phyloP scores from a whole-genome alignment of 352 stramenopile genomes.

The Phytophthora citrophthora region DNA sequence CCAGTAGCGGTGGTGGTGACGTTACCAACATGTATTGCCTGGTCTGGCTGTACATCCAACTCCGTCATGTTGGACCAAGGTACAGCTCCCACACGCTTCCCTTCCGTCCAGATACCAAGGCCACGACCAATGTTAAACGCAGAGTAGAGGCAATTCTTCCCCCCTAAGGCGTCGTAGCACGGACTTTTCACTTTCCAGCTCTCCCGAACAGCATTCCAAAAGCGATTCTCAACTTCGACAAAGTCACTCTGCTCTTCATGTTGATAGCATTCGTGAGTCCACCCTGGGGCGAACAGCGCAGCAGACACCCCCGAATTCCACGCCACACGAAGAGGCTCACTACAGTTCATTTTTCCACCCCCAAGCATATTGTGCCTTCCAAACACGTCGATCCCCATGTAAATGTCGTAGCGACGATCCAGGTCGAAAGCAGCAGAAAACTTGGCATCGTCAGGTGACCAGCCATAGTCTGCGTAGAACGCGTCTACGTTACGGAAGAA shows the following conservation, averaged over 20 bases:
- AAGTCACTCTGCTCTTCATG: constrained; percentile 38
- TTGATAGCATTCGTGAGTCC: constrained; percentile 46
- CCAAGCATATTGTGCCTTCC: constrained; percentile 46
- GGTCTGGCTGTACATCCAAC: constrained; percentile 41
- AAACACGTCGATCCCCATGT: constrained; percentile 67
- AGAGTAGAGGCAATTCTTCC: constrained; percentile 43
- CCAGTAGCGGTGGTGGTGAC: constrained; percentile 30
- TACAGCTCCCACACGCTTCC: constrained; percentile 7
- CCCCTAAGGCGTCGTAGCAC: constrained; percentile 44
- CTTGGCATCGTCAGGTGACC: constrained; percentile 47
- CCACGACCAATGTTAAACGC: constrained; percentile 47
- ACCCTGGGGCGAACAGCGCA: constrained; percentile 45
- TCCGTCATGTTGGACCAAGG: constrained; percentile 46
- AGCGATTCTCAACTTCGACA: constrained; percentile 36
- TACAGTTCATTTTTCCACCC: constrained; percentile 42
- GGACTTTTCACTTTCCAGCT: constrained; percentile 44
- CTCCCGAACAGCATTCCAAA: constrained; percentile 36
- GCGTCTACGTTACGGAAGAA: constrained; percentile 59
- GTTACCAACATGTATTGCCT: constrained; percentile 34
- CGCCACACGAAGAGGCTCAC: constrained; percentile 33
- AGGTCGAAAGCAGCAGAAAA: constrained; percentile 50
- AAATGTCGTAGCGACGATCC: constrained; percentile 58
- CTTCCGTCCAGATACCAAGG: constrained; percentile 33
- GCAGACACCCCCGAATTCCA: constrained; percentile 52
- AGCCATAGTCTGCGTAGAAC: constrained; percentile 64